Base-by-base conservation (phyloP, 371 early-diverging fungal genomes). In the Choanephora cucurbitarum region DNA sequence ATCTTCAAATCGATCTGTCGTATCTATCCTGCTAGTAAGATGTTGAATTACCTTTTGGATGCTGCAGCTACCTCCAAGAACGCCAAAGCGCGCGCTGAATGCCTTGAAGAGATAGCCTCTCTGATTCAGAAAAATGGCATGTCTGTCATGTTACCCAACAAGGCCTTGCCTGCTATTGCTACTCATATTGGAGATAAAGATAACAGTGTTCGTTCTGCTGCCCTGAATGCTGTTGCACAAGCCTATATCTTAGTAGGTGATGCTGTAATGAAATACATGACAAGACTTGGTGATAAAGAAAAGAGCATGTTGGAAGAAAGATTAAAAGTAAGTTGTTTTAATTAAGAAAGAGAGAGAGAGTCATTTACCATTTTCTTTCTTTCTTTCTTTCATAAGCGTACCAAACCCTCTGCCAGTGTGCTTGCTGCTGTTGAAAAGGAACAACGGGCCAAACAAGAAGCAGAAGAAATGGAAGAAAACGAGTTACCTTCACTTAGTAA, bases 101-200 rank as follows among this genome's bases (percentile, higher is more conserved):
- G 91, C 46, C 70, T 95, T 42, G 93, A 95, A 44, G 91, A 91
- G 58, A 69, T 95, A 0, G 85, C 83, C 7, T 72, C 67, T 17
- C 59, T 95, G 14, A 82, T 94, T 28, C 86, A 92, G 57, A 79
- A 87, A 31, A 85, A 87, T 54, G 93, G 93, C 11, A 69, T 91
- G 17, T 75, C 74, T 0, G 83, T 91, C n/a, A 86, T 83, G 66
- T 65, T 73, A 6, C 88, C 93, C 14, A 62, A 81, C 17, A 88
- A 90, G 33, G 66, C 82, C 0, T 57, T 94, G 2, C 93, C 93
- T 0, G 34, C 86, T 1, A 84, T 95, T 62, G 92, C 88, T 0
- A 62, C 74, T 3, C 87, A 87, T 44, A 86, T 95, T 45, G 82
- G 83, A 3, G 95, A 95, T 62, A 75, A 90, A 6, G 95, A 95